phyloP scores from a whole-genome alignment of 1,284 basidiomycete species.

The Kwoniella shivajii region DNA sequence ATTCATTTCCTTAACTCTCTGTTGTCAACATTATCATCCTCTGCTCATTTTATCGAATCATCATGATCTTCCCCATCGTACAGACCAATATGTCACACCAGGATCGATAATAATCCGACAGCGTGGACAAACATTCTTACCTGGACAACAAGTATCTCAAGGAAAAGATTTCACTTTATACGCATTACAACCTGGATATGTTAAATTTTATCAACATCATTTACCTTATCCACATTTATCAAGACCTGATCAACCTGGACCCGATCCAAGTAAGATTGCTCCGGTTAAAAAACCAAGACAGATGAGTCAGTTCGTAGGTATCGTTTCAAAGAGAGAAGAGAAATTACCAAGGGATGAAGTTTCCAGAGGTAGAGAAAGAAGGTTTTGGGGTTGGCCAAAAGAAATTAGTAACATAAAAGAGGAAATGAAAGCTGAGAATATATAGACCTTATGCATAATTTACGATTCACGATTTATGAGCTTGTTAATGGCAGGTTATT shows the following conservation, averaged over 20 bases:
- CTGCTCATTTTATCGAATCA: neutral
- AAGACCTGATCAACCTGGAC: constrained; percentile 14
- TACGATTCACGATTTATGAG: too few relatives aligned
- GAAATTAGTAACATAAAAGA: neutral
- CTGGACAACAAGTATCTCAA: constrained; percentile 87
- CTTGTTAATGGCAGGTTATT: too few relatives aligned
- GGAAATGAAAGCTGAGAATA: neutral
- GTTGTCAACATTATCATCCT: neutral
- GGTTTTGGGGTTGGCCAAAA: constrained; percentile 53
- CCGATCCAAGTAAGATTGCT: constrained; percentile 5
- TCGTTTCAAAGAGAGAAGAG: constrained; percentile 76
- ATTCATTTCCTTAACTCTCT: neutral
- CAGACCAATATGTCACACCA: constrained; percentile 83
- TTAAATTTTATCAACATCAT: constrained; percentile 74
- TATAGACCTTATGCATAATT: too few relatives aligned
- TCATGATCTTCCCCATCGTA: neutral
- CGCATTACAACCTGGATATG: constrained; percentile 81
- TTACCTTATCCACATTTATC: constrained; percentile 44
- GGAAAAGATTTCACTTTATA: constrained; percentile 91
- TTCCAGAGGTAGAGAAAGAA: constrained; percentile 59
- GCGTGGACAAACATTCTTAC: constrained; percentile 83
- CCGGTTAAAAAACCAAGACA: constrained; percentile 48
- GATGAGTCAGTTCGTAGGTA: constrained; percentile 73
- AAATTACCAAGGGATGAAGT: constrained; percentile 78
- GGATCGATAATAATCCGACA: constrained; percentile 94